Conservation (phyloP, 441 rosid species). For the Theobroma grandiflorum region DNA sequence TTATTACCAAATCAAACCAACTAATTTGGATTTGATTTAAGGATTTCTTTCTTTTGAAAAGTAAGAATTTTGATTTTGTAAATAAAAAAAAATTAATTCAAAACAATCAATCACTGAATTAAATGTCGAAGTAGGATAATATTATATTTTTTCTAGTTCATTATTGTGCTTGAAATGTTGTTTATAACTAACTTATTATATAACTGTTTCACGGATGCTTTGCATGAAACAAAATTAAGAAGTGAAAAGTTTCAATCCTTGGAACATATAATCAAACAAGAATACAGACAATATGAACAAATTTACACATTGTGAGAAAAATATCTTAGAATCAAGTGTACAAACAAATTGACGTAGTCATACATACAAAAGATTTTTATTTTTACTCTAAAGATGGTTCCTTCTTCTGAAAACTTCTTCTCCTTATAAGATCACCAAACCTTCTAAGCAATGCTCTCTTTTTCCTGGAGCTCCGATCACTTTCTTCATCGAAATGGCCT, state of each 20-base stretch:
- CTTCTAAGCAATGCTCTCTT: conserved; percentile 77
- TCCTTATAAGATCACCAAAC: conserved; percentile 72
- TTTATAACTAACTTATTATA: too few relatives aligned
- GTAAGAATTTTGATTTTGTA: too few relatives aligned
- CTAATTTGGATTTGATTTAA: too few relatives aligned
- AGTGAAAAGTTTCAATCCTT: background rate
- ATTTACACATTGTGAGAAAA: background rate
- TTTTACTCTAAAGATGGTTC: conserved; percentile 46
- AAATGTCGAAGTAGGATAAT: too few relatives aligned
- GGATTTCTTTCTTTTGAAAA: too few relatives aligned
- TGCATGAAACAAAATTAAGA: too few relatives aligned
- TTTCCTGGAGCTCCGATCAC: conserved; percentile 59
- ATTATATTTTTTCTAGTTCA: too few relatives aligned
- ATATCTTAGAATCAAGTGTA: background rate
- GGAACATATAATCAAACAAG: background rate
- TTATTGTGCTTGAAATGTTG: too few relatives aligned
- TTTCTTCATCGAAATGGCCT: conserved; percentile 58
- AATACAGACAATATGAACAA: background rate
- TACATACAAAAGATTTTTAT: background rate
- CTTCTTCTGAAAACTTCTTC: conserved; percentile 53
- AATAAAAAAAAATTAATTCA: too few relatives aligned
- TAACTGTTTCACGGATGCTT: too few relatives aligned
- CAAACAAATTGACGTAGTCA: background rate
- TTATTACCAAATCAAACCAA: too few relatives aligned
- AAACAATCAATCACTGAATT: too few relatives aligned